Evolutionary conservation across 495 filamentous ascomycete genomes (phyloP).

Genomic region (Neurospora sp.): DNA sequence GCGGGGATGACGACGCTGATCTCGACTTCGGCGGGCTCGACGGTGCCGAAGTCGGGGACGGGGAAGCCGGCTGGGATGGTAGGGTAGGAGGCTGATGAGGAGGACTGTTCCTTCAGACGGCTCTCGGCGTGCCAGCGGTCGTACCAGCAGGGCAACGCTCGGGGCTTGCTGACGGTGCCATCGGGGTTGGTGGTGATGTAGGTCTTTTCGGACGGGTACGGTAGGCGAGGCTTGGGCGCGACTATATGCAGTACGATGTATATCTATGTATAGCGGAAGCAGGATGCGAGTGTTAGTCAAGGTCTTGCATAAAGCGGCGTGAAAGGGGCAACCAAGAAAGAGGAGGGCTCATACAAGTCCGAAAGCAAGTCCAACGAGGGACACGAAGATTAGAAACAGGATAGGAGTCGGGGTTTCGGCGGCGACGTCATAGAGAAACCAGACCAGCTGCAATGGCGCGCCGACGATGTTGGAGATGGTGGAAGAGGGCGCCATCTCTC

Average conservation of each 20-base stretch:
- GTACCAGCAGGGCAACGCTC: constrained; percentile 74
- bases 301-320: neutral
- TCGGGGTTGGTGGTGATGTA: constrained; percentile 64
- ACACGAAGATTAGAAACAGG: constrained; percentile 17
- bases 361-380: constrained; percentile 17
- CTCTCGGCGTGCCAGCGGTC: constrained; percentile 54
- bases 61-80: constrained; percentile 22
- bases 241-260: constrained; percentile 61
- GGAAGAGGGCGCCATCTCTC: constrained; percentile 4
- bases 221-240: constrained; percentile 69
- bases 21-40: constrained; percentile 35
- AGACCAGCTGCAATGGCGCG: constrained; percentile 16
- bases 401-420: constrained; percentile 21
- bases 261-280: constrained; percentile 20
- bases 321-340: neutral
- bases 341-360: constrained; percentile 14
- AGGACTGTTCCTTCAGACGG: constrained; percentile 23
- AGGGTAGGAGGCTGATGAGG: constrained; percentile 8
- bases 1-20: constrained; percentile 90
- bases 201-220: constrained; percentile 71
- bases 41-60: constrained; percentile 27
- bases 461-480: constrained; percentile 2
- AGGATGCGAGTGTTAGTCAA: neutral
- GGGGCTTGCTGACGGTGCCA: constrained; percentile 47
- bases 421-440: constrained; percentile 15